A percentile compares a stretch with the other conserved stretches of the same genome.
Evolutionary conservation across 768 basidiomycete species (phyloP).

Genomic region (Amanita rimosa): DNA sequence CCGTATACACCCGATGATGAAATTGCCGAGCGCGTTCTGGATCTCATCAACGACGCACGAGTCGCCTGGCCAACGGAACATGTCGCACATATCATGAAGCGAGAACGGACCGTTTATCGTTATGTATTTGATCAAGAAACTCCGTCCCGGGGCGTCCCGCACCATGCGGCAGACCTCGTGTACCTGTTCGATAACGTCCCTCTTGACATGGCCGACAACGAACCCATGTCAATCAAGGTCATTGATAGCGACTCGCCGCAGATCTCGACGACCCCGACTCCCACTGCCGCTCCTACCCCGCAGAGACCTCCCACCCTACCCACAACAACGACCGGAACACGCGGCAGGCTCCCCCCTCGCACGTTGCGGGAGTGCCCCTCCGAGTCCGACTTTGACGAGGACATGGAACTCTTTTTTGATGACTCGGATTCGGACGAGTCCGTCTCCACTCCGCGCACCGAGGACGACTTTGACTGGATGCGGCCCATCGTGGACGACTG

Average conservation of each 20-base stretch:
- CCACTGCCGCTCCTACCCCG: slow-evolving; percentile 1
- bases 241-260: slow-evolving; percentile 22
- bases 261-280: slow-evolving; percentile 15
- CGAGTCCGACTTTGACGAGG: slow-evolving; percentile 1
- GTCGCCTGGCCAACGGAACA: slow-evolving; percentile 73
- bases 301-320: neutral
- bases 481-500: slow-evolving; percentile 52
- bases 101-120: slow-evolving; percentile 53
- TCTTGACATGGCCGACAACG: slow-evolving; percentile 24
- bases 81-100: slow-evolving; percentile 37
- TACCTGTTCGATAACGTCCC: slow-evolving; percentile 75
- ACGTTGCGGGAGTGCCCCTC: neutral
- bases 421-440: slow-evolving; percentile 10
- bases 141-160: slow-evolving; percentile 49
- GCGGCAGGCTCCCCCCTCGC: neutral
- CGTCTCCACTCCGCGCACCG: slow-evolving; percentile 7
- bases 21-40: slow-evolving; percentile 55
- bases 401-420: neutral
- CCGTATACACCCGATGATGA: slow-evolving; percentile 52
- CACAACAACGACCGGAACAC: neutral
- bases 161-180: slow-evolving; percentile 62
- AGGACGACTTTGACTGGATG: slow-evolving; percentile 35
- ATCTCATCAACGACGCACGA: slow-evolving; percentile 64
- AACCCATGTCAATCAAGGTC: slow-evolving; percentile 8
- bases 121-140: slow-evolving; percentile 80